Base-by-base conservation (phyloP, 2,329 filamentous ascomycete species). In the Alternaria arbusti region DNA sequence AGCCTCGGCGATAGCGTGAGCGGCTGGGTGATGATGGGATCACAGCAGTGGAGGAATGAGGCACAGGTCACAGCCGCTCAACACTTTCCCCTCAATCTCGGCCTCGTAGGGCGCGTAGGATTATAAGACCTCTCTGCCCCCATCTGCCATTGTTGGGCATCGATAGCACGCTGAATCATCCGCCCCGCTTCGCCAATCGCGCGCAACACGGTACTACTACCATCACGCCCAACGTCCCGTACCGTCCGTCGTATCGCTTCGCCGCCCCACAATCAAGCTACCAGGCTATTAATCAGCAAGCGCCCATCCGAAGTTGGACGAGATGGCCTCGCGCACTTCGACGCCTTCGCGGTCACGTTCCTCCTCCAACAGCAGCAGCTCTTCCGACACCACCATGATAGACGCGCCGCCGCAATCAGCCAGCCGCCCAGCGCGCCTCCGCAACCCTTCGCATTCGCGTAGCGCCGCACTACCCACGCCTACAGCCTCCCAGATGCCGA, bases 381-480 rank as follows among this genome's bases (percentile, higher is more conserved):
- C 73, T 20, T 77, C 75, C 13, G 74, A 78, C 60, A 74, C 73
- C 15, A 74, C 74, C 59, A 79, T 78, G 76, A 74, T 73, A 58
- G 73, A 78, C 61, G 71, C 71, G 20, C 73, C 76, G 2, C 70
- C 72, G 11, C 71, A 59, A 44, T 68, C 55, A n/a, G 65, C 65
- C 32, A 71, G 70, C 44, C 68, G 70, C 20, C 75, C 75, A 32
- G 70, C 69, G 11, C 76, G 71, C 32, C 71, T 71, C 28, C 75
- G 75, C 52, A 70, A 73, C 47, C 60, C 69, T 5, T 74, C 71
- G 11, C 65, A 67, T 54, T 64, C 71, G 11, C 65, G 67, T 54
- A 65, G 58, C 59, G 58, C 54, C 58, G 59, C 52, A 40, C 54
- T 71, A 1, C 46, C 70, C 17, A 55, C 46, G 17, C 58, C 60